phyloP scores from a whole-genome alignment of 306 rosid genomes.

The Potentilla sterilis region DNA sequence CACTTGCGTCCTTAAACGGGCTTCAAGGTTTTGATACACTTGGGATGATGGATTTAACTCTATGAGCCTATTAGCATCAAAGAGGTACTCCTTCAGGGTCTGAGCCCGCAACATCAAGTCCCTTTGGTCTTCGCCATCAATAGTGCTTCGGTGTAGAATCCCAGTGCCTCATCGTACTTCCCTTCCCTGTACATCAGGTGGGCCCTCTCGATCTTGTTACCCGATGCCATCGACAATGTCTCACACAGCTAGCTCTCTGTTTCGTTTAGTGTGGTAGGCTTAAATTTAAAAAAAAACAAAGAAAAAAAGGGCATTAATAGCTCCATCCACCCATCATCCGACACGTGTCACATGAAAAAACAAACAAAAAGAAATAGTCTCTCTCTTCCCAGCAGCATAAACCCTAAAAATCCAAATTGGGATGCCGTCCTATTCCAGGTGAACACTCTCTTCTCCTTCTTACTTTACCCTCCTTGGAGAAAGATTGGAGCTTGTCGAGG shows the following conservation, averaged over 20 bases:
- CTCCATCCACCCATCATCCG: background rate
- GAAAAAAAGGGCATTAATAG: too few relatives aligned
- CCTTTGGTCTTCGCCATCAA: conserved; percentile 60
- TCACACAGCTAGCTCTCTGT: too few relatives aligned
- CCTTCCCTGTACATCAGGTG: conserved; percentile 88
- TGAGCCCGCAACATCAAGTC: conserved; percentile 81
- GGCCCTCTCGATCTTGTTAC: conserved; percentile 78
- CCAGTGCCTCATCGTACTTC: conserved; percentile 67
- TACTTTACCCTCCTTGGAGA: background rate
- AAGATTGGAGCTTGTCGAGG: background rate
- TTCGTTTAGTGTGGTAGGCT: too few relatives aligned
- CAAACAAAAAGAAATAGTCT: background rate
- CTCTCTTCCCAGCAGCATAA: background rate
- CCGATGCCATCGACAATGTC: conserved; percentile 45
- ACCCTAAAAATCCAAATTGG: conserved; percentile 23
- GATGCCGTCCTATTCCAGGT: background rate
- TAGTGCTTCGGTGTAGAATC: conserved; percentile 82
- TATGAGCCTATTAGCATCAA: conserved; percentile 83
- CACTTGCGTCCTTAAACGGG: conserved; percentile 85
- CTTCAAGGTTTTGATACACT: conserved; percentile 86
- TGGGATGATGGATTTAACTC: conserved; percentile 89
- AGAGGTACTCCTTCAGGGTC: conserved; percentile 80
- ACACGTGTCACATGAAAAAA: background rate
- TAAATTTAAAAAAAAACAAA: too few relatives aligned
- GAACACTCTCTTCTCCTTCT: background rate